Conservation (phyloP, 1,284 basidiomycete genomes). For the Porodaedalea pini region DNA sequence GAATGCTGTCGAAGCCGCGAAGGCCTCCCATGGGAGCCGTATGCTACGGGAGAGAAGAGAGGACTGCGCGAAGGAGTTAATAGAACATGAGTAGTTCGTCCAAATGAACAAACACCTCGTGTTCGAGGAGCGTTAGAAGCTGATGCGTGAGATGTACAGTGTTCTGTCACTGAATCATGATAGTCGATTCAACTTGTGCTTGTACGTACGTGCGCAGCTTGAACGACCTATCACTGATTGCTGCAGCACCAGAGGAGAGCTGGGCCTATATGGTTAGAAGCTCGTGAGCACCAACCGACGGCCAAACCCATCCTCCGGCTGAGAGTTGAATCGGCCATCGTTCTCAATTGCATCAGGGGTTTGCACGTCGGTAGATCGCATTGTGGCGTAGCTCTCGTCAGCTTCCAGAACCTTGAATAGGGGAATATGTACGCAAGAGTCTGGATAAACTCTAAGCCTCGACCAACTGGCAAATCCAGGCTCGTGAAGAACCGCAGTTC, state of each 20-base stretch:
- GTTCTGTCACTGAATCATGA: not conserved
- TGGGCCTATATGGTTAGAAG: too few relatives aligned
- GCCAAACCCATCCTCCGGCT: too few relatives aligned
- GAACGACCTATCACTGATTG: not conserved
- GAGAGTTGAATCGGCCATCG: not conserved
- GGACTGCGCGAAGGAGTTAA: not conserved
- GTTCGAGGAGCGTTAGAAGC: not conserved
- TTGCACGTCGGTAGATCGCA: not conserved
- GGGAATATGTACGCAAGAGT: not conserved
- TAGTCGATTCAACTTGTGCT: not conserved
- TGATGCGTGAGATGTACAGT: not conserved
- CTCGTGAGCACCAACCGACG: not conserved
- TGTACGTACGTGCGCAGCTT: not conserved
- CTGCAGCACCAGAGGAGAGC: too few relatives aligned
- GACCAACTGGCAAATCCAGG: not conserved
- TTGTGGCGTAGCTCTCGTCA: not conserved
- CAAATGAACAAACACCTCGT: not conserved
- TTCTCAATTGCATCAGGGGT: not conserved
- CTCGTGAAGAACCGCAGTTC: not conserved
- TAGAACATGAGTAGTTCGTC: constrained; percentile 1
- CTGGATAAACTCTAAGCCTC: not conserved
- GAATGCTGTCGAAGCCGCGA: too few relatives aligned
- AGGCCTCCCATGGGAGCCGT: too few relatives aligned
- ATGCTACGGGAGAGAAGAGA: not conserved
- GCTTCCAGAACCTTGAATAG: not conserved